phyloP scores from a whole-genome alignment of 2,329 filamentous ascomycete genomes.

The Daldinia sp. region DNA sequence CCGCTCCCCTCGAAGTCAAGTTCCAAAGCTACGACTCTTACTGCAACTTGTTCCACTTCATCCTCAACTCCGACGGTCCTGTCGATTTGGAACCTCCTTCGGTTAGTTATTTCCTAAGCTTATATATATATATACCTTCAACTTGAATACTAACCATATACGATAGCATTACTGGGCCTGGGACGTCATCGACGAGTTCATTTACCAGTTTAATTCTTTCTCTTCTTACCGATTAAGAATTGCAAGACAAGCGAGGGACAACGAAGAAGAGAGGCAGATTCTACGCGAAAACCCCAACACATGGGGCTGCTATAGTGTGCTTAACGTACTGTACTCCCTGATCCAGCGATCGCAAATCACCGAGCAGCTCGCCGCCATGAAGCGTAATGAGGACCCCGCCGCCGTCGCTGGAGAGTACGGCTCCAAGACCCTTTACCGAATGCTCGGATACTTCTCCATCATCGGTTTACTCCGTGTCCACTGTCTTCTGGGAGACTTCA shows the following conservation, averaged over 20 bases:
- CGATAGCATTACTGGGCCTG: constrained; percentile 97
- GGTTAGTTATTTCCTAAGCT: constrained; percentile 65
- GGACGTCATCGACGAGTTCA: constrained; percentile 99
- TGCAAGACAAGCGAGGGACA: constrained; percentile 77
- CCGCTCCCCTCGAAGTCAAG: constrained; percentile 93
- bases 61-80: constrained; percentile 98
- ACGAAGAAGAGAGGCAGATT: constrained; percentile 90
- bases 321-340: constrained; percentile 98
- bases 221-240: constrained; percentile 95
- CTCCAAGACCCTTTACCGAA: constrained; percentile 91
- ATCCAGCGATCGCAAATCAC: constrained; percentile 98
- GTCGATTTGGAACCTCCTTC: constrained; percentile 97
- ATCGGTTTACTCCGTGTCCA: constrained; percentile 96
- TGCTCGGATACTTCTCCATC: constrained; percentile 99
- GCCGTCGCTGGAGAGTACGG: constrained; percentile 95
- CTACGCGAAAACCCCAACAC: constrained; percentile 97
- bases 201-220: constrained; percentile 99
- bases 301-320: constrained; percentile 99
- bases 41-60: constrained; percentile 99
- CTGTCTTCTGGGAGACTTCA: constrained; percentile 96
- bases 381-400: constrained; percentile 88
- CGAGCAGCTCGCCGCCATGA: constrained; percentile 94
- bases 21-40: constrained; percentile 99
- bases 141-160: constrained; percentile 35
- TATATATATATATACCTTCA: neutral